Conservation (phyloP, 2,329 filamentous ascomycete species). For the Cryphonectria parasitica region DNA sequence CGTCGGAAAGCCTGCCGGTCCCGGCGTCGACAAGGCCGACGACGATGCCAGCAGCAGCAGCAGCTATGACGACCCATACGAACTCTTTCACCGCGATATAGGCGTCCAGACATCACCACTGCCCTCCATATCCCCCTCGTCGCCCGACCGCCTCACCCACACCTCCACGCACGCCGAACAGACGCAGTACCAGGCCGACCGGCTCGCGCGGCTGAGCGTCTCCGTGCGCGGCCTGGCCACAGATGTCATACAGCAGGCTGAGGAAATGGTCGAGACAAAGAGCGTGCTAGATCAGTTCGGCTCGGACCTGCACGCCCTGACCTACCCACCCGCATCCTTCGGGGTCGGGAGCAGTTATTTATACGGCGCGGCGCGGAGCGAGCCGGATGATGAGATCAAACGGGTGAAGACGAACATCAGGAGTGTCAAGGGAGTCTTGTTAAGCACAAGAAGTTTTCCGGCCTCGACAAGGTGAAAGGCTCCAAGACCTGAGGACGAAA, state of each 20-base stretch:
- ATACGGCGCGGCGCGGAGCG: slow-evolving; percentile 51
- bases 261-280: slow-evolving; percentile 55
- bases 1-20: slow-evolving; percentile 32
- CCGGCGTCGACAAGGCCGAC: slow-evolving; percentile 26
- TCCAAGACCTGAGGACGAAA: not conserved
- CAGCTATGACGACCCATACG: slow-evolving; percentile 67
- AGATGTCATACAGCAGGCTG: slow-evolving; percentile 48
- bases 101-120: slow-evolving; percentile 74
- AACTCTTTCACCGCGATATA: slow-evolving; percentile 81
- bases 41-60: slow-evolving; percentile 44
- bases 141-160: slow-evolving; percentile 23
- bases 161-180: slow-evolving; percentile 35
- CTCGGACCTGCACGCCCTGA: slow-evolving; percentile 67
- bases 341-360: slow-evolving; percentile 45
- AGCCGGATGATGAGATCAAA: slow-evolving; percentile 72
- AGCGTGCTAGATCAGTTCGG: slow-evolving; percentile 61
- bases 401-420: slow-evolving; percentile 76
- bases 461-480: slow-evolving; percentile 39
- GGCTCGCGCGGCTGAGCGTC: slow-evolving; percentile 48
- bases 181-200: slow-evolving; percentile 45
- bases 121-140: slow-evolving; percentile 43
- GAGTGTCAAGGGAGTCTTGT: slow-evolving; percentile 76
- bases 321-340: slow-evolving; percentile 47
- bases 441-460: slow-evolving; percentile 78
- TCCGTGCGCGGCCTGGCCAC: slow-evolving; percentile 49